These are phyloP conservation scores for Colletotrichum tamarilloi DNA, from an alignment of 2,329 filamentous ascomycete species.

Conservation along the genomic window DNA sequence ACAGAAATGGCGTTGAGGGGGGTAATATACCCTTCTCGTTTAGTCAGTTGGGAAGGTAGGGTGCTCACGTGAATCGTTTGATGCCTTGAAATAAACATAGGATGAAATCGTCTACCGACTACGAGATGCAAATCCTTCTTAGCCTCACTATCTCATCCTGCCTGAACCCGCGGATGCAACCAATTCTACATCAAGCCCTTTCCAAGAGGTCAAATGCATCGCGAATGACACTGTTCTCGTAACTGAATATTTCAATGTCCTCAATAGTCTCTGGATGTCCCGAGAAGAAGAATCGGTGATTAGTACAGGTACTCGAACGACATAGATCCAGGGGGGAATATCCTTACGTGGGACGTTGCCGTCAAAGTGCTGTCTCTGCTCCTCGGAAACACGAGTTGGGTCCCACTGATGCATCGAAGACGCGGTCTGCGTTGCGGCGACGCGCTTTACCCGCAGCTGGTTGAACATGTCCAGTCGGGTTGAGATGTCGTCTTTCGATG, in stretches of 20 bases:
- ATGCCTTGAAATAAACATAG: no score
- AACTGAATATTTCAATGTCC: not conserved
- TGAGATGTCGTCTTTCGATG: not conserved
- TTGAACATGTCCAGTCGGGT: not conserved
- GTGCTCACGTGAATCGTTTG: no score
- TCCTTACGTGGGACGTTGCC: not conserved
- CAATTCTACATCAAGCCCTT: not conserved
- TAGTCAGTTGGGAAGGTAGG: no score
- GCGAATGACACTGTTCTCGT: not conserved
- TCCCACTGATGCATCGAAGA: conserved; percentile 9
- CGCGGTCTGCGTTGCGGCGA: not conserved
- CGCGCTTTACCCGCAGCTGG: not conserved
- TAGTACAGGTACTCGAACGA: not conserved
- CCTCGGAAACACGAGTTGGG: not conserved
- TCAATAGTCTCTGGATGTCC: not conserved
- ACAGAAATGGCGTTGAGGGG: no score
- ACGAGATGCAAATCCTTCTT: not conserved
- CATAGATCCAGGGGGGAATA: not conserved
- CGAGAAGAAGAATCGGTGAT: not conserved
- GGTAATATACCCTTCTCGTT: no score
- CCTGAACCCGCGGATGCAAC: not conserved
- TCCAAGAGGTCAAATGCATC: not conserved
- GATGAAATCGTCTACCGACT: no score
- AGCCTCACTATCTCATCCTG: not conserved
- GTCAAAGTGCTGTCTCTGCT: not conserved